Evolutionary conservation across 768 basidiomycete species (phyloP), one percentile per base, ranked within the genome.

Genomic region (Tricholoma hemisulphureum): DNA sequence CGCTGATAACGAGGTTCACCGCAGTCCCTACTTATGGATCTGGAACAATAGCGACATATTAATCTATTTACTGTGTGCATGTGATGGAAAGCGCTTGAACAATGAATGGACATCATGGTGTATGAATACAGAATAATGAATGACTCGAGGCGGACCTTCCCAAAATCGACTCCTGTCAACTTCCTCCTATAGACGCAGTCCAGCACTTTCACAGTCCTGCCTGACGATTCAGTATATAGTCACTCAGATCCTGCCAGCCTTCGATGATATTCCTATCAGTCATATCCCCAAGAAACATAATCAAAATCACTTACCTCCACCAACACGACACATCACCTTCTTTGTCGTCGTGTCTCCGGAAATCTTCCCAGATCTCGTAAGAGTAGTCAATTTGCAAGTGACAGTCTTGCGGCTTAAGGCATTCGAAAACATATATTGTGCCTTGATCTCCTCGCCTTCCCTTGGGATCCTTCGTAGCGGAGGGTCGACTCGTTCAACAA

Each of bases 241-340:
- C 71, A 64, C 83, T 84, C 58, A 92, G 75, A 74, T 91, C 88
- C 65, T 91, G 90, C 89, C 89, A 91, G 37, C 89, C 89, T 87
- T 66, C 45, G n/a, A 48, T 23, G 23, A 29, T 28, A 45, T 48
- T 37, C 49, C 51, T 51, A 59, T 62, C 58, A 65, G 57, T 55
- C 31, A 58, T 2, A 29, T 26, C n/a, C n/a, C 11, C 37, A 45
- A 53, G 10, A 41, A 51, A 13, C 11, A 35, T 20, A 56, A 34
- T n/a, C 53, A 32, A 58, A 58, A 46, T 52, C 6, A 77, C 85
- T 67, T 62, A 87, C 91, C 91, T 71, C 90, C 91, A 46, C 93
- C 93, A 60, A 95, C 88, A 58, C 93, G 86, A 73, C 89, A 92
- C 88, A 95, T 89, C 28, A 95, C 93, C 73, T 93, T 95, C 83